A percentile compares a stretch with the other conserved stretches of the same genome.
Evolutionary conservation across 257 asterid genomes (phyloP).

Genomic region (Thymus quinquecostatus): DNA sequence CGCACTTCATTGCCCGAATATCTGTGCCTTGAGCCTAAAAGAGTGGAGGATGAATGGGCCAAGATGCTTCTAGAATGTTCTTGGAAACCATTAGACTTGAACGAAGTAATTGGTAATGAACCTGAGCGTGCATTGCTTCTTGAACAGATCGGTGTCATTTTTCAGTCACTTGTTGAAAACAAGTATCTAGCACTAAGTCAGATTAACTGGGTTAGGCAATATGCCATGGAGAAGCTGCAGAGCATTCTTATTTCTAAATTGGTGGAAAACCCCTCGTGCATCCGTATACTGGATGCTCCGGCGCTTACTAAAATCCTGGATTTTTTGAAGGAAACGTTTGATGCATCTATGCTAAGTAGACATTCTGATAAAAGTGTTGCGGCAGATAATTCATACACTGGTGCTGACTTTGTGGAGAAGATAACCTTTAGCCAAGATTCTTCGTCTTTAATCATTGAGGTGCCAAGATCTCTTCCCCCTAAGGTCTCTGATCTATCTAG

Average conservation of each 20-base stretch:
- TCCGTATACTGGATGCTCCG: slow-evolving; percentile 79
- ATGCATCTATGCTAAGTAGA: slow-evolving; percentile 71
- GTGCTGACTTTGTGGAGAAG: slow-evolving; percentile 62
- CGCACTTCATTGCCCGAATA: slow-evolving; percentile 67
- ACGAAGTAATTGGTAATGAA: slow-evolving; percentile 54
- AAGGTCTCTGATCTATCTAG: slow-evolving; percentile 40
- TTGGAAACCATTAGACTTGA: slow-evolving; percentile 87
- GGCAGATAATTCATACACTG: slow-evolving; percentile 42
- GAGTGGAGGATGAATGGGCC: slow-evolving; percentile 79
- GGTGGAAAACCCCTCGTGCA: slow-evolving; percentile 76
- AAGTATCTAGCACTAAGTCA: slow-evolving; percentile 85
- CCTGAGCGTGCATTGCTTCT: slow-evolving; percentile 58
- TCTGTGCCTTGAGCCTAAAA: slow-evolving; percentile 77
- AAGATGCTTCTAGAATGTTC: slow-evolving; percentile 81
- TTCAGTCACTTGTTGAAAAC: slow-evolving; percentile 67
- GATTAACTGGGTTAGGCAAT: slow-evolving; percentile 82
- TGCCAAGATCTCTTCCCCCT: slow-evolving; percentile 56
- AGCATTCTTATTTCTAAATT: slow-evolving; percentile 61
- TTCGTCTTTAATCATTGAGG: slow-evolving; percentile 70
- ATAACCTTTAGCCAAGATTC: slow-evolving; percentile 63
- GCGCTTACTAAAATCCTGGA: slow-evolving; percentile 81
- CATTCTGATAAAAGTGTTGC: slow-evolving; percentile 62
- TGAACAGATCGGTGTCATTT: slow-evolving; percentile 64
- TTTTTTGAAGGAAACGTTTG: slow-evolving; percentile 82
- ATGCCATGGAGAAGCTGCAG: slow-evolving; percentile 87